Evolutionary conservation across 2,329 filamentous ascomycete genomes (phyloP).

Genomic region (Geoglossum cookeanum): DNA sequence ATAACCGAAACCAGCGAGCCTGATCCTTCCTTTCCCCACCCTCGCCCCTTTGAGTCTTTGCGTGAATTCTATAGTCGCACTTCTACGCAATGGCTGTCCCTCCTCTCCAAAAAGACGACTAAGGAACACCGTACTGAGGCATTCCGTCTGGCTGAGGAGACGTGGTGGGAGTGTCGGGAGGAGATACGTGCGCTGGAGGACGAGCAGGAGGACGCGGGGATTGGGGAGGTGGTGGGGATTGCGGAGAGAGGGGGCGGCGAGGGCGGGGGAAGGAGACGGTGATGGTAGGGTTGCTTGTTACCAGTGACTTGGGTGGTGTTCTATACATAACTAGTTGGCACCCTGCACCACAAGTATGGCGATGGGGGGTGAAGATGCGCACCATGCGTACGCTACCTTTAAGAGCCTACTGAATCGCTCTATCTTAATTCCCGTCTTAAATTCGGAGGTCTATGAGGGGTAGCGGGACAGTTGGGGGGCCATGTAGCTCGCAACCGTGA

Average conservation of each 20-base stretch:
- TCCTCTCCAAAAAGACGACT: slow-evolving; percentile 44
- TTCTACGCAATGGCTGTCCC: slow-evolving; percentile 75
- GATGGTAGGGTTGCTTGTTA: background rate
- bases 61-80: slow-evolving; percentile 86
- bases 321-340: too few species aligned
- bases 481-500: too few species aligned
- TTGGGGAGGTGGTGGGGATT: slow-evolving; percentile 82
- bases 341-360: too few species aligned
- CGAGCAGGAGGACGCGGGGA: slow-evolving; percentile 87
- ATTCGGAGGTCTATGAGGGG: too few species aligned
- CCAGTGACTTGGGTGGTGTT: too few species aligned
- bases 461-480: too few species aligned
- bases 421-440: too few species aligned
- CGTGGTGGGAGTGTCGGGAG: slow-evolving; percentile 97
- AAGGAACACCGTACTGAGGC: slow-evolving; percentile 89
- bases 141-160: slow-evolving; percentile 81
- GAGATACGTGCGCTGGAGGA: slow-evolving; percentile 83
- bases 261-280: slow-evolving; percentile 19
- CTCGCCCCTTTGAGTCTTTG: slow-evolving; percentile 68
- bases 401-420: too few species aligned
- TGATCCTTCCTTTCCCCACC: slow-evolving; percentile 45
- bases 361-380: too few species aligned
- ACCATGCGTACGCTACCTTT: too few species aligned
- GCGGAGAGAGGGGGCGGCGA: slow-evolving; percentile 42
- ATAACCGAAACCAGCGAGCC: slow-evolving; percentile 14